phyloP scores from a whole-genome alignment of 495 filamentous ascomycete species.

The Penicillium soppii region DNA sequence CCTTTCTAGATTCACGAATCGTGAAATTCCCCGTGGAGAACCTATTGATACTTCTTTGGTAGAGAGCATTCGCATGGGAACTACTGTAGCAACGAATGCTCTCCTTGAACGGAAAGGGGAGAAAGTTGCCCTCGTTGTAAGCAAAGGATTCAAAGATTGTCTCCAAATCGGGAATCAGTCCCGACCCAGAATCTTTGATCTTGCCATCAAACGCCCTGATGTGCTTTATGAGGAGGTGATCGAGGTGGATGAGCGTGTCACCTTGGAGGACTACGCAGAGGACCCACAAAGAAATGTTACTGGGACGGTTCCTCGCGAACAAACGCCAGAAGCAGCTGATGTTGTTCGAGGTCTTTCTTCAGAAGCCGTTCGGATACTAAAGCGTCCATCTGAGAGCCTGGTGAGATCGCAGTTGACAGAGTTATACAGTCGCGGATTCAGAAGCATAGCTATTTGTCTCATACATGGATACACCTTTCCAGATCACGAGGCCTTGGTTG shows the following conservation, averaged over 20 bases:
- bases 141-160: constrained; percentile 84
- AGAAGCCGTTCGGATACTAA: constrained; percentile 45
- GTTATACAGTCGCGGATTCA: constrained; percentile 36
- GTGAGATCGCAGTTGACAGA: constrained; percentile 34
- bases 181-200: constrained; percentile 71
- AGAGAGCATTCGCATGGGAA: constrained; percentile 79
- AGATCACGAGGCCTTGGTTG: constrained; percentile 36
- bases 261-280: constrained; percentile 60
- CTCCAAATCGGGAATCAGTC: constrained; percentile 78
- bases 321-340: constrained; percentile 1
- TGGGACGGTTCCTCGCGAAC: constrained; percentile 1
- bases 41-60: constrained; percentile 75
- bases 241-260: constrained; percentile 78
- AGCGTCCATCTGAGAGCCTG: constrained; percentile 15
- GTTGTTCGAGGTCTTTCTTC: constrained; percentile 24
- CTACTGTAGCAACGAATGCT: constrained; percentile 81
- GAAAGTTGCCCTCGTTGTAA: constrained; percentile 80
- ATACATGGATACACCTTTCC: constrained; percentile 50
- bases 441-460: constrained; percentile 46
- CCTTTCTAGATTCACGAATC: constrained; percentile 67
- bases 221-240: constrained; percentile 69
- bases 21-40: constrained; percentile 73
- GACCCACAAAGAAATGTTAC: constrained; percentile 24
- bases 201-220: constrained; percentile 69
- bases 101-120: constrained; percentile 89